Percentiles rank a stretch among this genome's conserved stretches.
Conservation (phyloP, 768 basidiomycete genomes). For the Hypholoma sublateritium region DNA sequence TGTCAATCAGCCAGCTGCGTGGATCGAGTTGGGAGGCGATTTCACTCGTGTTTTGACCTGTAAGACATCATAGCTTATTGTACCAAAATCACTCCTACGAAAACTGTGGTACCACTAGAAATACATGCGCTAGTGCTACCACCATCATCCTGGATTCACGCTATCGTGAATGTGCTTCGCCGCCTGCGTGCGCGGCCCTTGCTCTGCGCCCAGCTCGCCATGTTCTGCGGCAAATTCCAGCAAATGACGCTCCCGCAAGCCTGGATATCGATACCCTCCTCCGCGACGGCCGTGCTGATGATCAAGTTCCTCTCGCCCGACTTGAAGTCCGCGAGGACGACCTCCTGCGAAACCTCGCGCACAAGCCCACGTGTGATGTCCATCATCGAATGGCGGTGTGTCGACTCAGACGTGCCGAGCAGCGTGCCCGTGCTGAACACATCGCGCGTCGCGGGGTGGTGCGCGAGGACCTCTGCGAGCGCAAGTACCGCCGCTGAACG, state of each 20-base stretch:
- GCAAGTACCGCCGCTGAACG: conserved; percentile 75
- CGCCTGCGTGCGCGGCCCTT: conserved; percentile 74
- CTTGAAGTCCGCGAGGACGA: conserved; percentile 62
- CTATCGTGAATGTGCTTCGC: conserved; percentile 69
- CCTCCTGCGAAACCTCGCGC: conserved; percentile 45
- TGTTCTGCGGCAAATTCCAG: conserved; percentile 75
- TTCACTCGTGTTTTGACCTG: background rate
- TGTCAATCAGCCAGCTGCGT: background rate
- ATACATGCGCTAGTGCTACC: too few species aligned
- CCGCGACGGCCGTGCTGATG: conserved; percentile 77
- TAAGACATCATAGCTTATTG: background rate
- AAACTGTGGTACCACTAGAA: too few species aligned
- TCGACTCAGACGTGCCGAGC: conserved; percentile 61
- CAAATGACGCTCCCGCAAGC: conserved; percentile 82
- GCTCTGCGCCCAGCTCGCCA: conserved; percentile 85
- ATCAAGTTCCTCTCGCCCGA: conserved; percentile 71
- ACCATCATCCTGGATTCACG: conserved; percentile 33
- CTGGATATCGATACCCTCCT: conserved; percentile 84
- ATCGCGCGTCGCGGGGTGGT: conserved; percentile 55
- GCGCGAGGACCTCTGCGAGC: conserved; percentile 56
- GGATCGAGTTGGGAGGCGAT: background rate
- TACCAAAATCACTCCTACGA: too few species aligned
- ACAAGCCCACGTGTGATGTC: conserved; percentile 66
- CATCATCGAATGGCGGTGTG: conserved; percentile 57
- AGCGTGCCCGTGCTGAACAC: conserved; percentile 60